phyloP scores from a whole-genome alignment of 148 eudicot species.

The Polygonum aviculare region DNA sequence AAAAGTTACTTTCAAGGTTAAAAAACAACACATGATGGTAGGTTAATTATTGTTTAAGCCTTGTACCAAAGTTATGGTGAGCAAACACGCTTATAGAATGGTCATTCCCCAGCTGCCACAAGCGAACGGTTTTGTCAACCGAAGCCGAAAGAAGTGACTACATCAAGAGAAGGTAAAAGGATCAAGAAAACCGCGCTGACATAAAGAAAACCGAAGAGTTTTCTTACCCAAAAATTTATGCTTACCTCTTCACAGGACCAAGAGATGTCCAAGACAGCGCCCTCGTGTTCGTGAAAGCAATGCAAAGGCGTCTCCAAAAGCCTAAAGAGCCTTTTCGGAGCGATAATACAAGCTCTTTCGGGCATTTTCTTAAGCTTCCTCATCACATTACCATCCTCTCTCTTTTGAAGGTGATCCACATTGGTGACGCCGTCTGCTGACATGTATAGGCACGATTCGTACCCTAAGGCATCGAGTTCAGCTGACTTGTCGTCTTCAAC shows the following conservation, averaged over 20 bases:
- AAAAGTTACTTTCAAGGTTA: neutral
- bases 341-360: conserved; percentile 46
- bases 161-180: neutral
- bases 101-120: conserved; percentile 64
- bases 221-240: neutral
- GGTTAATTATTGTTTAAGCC: neutral
- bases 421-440: conserved; percentile 31
- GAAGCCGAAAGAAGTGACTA: conserved; percentile 37
- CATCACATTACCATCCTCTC: conserved; percentile 30
- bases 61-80: conserved; percentile 74
- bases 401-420: conserved; percentile 36
- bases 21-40: neutral
- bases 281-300: conserved; percentile 60
- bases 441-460: neutral
- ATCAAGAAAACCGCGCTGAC: neutral
- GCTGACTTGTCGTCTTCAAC: conserved; percentile 31
- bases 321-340: conserved; percentile 47
- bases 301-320: conserved; percentile 62
- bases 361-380: conserved; percentile 37
- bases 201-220: neutral
- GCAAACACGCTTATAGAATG: conserved; percentile 49
- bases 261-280: conserved; percentile 67
- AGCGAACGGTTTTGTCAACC: conserved; percentile 76
- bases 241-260: conserved; percentile 36
- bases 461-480: neutral